Base-by-base conservation (phyloP, 2,329 filamentous ascomycete genomes). In the Pyricularia grisea region DNA sequence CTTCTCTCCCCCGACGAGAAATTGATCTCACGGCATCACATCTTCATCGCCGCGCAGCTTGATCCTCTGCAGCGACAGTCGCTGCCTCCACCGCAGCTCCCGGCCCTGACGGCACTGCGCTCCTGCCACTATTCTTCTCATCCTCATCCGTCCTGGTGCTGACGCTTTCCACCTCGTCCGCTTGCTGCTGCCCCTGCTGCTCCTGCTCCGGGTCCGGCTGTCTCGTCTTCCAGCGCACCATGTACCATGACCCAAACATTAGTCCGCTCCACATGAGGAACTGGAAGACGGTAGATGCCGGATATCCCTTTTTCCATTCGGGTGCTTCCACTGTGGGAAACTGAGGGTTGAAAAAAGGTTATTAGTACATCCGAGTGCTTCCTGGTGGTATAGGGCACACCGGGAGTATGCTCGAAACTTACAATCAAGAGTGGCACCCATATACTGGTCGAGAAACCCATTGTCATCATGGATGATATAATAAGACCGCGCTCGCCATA, bases 401-500 rank as follows among this genome's bases (percentile, higher is more conserved):
- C 3, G 42, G 20, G 2, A 3, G 12, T 20, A 50, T 50, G 42
- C 42, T 50, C 9, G 4, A 36, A 50, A 50, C 42, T 50, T 11
- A 50, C 42, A 2, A 80, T 73, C 2, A 82, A 73, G 6, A 82
- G 74, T 0, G 80, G 80, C 4, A 81, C 79, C 81, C 81, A 82
- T 14, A 82, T 81, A 58, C 81, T 75, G 71, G 82, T 81, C 0
- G 79, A 81, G 69, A 81, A 82, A 50, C 80, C 80, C 65, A 82
- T 79, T 1, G 79, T 81, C 80, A 82, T 81, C 81, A 82, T 82
- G 0, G 79, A 73, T 6, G 67, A 68, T 30, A 63, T 68, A 23
- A 68, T 68, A 10, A 68, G 67, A 3, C 67, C 67, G 11, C 67
- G 55, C 67, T 68, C 67, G 55, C 67, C 67, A 6, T 63, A 36